Evolutionary conservation across 2,329 filamentous ascomycete genomes (phyloP).

Genomic region (Aspergillus viridinutans): DNA sequence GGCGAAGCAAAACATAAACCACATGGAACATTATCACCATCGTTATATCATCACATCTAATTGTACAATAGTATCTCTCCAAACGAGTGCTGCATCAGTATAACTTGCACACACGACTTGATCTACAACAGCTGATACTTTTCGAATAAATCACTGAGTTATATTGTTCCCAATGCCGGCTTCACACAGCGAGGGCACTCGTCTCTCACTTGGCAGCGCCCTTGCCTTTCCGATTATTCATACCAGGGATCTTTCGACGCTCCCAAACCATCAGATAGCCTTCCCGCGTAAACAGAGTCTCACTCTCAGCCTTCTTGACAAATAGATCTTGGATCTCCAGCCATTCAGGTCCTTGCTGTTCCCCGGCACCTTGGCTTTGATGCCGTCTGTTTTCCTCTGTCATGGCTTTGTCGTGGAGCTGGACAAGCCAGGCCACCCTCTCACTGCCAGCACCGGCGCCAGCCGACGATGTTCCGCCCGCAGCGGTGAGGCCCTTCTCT

Average conservation of each 20-base stretch:
- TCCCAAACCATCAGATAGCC: conserved; percentile 97
- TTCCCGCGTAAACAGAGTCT: conserved; percentile 88
- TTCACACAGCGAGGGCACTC: neutral
- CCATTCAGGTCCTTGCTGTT: conserved; percentile 67
- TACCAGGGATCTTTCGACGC: conserved; percentile 55
- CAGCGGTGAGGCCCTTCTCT: conserved; percentile 36
- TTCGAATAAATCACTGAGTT: neutral
- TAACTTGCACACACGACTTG: neutral
- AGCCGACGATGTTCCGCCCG: conserved; percentile 36
- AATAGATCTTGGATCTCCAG: conserved; percentile 90
- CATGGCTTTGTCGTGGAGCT: conserved; percentile 72
- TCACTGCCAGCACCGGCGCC: conserved; percentile 85
- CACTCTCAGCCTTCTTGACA: conserved; percentile 82
- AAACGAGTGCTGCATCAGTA: neutral
- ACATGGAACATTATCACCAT: neutral
- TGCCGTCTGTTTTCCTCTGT: conserved; percentile 33
- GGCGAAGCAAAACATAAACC: neutral
- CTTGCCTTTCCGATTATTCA: conserved; percentile 38
- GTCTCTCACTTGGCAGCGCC: conserved; percentile 15
- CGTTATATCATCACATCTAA: neutral
- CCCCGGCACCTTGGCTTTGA: conserved; percentile 21
- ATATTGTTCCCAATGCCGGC: neutral
- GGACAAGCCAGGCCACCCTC: conserved; percentile 92
- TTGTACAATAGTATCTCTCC: neutral
- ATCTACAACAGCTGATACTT: neutral